phyloP scores from a whole-genome alignment of 1,284 basidiomycete species.

The Xerocomus nothofagi region DNA sequence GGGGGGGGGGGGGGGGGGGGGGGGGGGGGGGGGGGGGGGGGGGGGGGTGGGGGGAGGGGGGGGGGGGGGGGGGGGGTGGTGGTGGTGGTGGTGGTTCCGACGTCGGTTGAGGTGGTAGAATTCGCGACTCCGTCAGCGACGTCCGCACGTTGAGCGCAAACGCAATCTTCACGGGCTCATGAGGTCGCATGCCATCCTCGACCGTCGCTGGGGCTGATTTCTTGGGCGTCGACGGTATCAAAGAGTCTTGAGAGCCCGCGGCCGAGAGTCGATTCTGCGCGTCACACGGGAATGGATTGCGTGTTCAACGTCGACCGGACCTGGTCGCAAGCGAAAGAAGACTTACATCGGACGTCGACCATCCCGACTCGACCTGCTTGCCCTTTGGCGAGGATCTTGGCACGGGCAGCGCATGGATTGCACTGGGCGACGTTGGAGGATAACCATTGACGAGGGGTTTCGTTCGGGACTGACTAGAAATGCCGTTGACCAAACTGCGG shows the following conservation, averaged over 20 bases:
- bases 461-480: slow-evolving; percentile 19
- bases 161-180: slow-evolving; percentile 36
- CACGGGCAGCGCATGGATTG: slow-evolving; percentile 12
- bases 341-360: slow-evolving; percentile 25
- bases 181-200: slow-evolving; percentile 28
- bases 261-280: slow-evolving; percentile 15
- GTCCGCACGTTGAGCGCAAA: slow-evolving; percentile 32
- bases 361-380: slow-evolving; percentile 23
- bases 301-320: neutral
- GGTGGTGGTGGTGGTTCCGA: slow-evolving; percentile 34
- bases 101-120: slow-evolving; percentile 29
- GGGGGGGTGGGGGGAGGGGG: slow-evolving; percentile 26
- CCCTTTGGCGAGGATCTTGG: slow-evolving; percentile 29
- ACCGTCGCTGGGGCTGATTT: slow-evolving; percentile 18
- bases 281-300: slow-evolving; percentile 7
- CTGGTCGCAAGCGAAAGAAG: neutral
- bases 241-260: slow-evolving; percentile 13
- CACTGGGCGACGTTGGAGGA: slow-evolving; percentile 22
- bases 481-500: slow-evolving; percentile 35
- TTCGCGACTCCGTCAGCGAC: slow-evolving; percentile 27
- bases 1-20: slow-evolving; percentile 24
- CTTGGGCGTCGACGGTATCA: slow-evolving; percentile 9
- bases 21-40: slow-evolving; percentile 17
- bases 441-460: slow-evolving; percentile 32
- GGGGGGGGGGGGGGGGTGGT: slow-evolving; percentile 33